Evolutionary conservation across 371 early-diverging fungal genomes (phyloP).

Genomic region (Thermomucor indicae-seudaticae): DNA sequence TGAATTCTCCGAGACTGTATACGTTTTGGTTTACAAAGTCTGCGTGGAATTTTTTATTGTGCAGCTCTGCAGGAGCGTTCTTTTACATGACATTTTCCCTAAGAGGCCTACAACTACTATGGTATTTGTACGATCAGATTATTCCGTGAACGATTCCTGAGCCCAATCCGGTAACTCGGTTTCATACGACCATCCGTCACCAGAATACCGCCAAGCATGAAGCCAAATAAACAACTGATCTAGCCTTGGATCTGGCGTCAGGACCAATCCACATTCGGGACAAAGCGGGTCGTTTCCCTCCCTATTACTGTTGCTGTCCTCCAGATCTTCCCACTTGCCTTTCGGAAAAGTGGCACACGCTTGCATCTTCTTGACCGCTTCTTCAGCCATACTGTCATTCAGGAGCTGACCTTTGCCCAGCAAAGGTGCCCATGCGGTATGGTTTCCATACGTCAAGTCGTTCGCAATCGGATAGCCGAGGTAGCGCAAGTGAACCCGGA

Average conservation of each 20-base stretch:
- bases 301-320: too few relatives aligned
- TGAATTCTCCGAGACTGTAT: too few relatives aligned
- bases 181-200: constrained; percentile 68
- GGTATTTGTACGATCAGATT: too few relatives aligned
- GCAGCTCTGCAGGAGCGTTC: too few relatives aligned
- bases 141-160: constrained; percentile 17
- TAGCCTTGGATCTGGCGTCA: constrained; percentile 61
- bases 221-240: constrained; percentile 77
- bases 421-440: constrained; percentile 63
- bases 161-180: constrained; percentile 84
- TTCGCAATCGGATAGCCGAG: constrained; percentile 97
- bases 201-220: constrained; percentile 77
- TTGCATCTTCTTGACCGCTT: constrained; percentile 7
- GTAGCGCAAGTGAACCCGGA: constrained; percentile 96
- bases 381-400: constrained; percentile 11
- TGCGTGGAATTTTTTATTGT: too few relatives aligned
- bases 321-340: constrained; percentile 16
- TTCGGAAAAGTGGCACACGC: constrained; percentile 5
- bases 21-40: too few relatives aligned
- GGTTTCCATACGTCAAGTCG: constrained; percentile 88
- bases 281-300: constrained; percentile 23
- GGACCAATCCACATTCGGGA: constrained; percentile 45
- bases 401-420: constrained; percentile 52
- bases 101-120: too few relatives aligned
- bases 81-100: too few relatives aligned